Percentiles rank a stretch among this genome's conserved stretches.
Conservation (phyloP, 306 rosid genomes). For the Cicer chorassanicum region DNA sequence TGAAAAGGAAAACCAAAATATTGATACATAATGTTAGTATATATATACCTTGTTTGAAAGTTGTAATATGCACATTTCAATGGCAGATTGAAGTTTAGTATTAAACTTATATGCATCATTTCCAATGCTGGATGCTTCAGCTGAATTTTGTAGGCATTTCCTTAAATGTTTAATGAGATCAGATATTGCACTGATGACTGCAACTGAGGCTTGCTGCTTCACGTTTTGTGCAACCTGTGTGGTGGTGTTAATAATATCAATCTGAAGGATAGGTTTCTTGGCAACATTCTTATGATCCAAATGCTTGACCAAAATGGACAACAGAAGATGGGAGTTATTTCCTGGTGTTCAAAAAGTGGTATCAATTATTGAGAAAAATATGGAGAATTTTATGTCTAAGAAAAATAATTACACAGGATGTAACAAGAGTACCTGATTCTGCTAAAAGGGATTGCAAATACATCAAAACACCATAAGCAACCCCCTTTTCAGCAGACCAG, state of each 20-base stretch:
- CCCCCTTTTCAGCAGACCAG: constrained; percentile 81
- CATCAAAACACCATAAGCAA: constrained; percentile 73
- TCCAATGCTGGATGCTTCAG: constrained; percentile 58
- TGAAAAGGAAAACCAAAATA: constrained; percentile 30
- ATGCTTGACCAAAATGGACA: constrained; percentile 91
- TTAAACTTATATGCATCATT: constrained; percentile 56
- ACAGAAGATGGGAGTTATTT: constrained; percentile 79
- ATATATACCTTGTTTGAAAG: constrained; percentile 73
- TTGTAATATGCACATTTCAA: constrained; percentile 79
- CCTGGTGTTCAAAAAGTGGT: constrained; percentile 63
- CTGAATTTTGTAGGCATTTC: constrained; percentile 77
- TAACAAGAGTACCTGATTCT: constrained; percentile 74
- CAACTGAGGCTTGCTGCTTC: constrained; percentile 70
- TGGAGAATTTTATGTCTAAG: constrained; percentile 16
- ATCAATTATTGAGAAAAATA: constrained; percentile 38
- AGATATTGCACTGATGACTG: constrained; percentile 77
- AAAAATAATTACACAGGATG: constrained; percentile 25
- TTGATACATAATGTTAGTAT: constrained; percentile 25
- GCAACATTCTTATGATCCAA: constrained; percentile 90
- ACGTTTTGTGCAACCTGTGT: constrained; percentile 75
- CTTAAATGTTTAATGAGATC: constrained; percentile 88
- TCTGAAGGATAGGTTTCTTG: constrained; percentile 74
- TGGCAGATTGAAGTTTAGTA: constrained; percentile 68
- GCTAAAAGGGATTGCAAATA: constrained; percentile 81
- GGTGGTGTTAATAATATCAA: constrained; percentile 62